Conservation (phyloP, 768 basidiomycete species). For the Trametes punicea region DNA sequence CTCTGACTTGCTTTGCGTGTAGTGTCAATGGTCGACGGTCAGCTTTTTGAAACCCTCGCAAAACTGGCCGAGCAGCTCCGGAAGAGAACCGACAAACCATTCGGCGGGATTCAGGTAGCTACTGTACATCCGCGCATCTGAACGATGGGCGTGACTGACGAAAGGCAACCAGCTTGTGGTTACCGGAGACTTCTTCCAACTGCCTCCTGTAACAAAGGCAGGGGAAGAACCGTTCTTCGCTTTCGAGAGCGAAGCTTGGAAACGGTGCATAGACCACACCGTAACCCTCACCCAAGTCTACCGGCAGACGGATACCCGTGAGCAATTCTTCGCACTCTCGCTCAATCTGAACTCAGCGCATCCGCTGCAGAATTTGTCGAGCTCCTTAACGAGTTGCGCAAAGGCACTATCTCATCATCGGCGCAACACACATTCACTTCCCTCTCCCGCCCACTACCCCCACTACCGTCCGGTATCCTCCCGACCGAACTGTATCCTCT, state of each 20-base stretch:
- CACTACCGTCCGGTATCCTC: conserved; percentile 31
- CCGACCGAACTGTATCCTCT: conserved; percentile 61
- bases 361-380: conserved; percentile 53
- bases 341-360: not conserved
- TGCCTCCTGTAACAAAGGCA: conserved; percentile 54
- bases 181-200: conserved; percentile 67
- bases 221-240: conserved; percentile 49
- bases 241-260: conserved; percentile 62
- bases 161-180: conserved; percentile 41
- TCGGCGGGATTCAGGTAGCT: conserved; percentile 67
- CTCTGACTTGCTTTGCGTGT: not conserved
- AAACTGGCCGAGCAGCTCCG: conserved; percentile 49
- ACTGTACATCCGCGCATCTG: conserved; percentile 17
- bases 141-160: not conserved
- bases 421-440: conserved; percentile 47
- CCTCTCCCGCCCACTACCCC: conserved; percentile 38
- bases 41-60: conserved; percentile 56
- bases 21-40: conserved; percentile 73
- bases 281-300: conserved; percentile 72
- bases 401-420: conserved; percentile 47
- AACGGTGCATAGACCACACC: conserved; percentile 52
- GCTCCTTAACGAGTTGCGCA: conserved; percentile 74
- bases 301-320: conserved; percentile 69
- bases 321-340: conserved; percentile 16
- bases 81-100: conserved; percentile 47